phyloP scores from a whole-genome alignment of 2,329 filamentous ascomycete species.

The Trichoderma koningiopsis region DNA sequence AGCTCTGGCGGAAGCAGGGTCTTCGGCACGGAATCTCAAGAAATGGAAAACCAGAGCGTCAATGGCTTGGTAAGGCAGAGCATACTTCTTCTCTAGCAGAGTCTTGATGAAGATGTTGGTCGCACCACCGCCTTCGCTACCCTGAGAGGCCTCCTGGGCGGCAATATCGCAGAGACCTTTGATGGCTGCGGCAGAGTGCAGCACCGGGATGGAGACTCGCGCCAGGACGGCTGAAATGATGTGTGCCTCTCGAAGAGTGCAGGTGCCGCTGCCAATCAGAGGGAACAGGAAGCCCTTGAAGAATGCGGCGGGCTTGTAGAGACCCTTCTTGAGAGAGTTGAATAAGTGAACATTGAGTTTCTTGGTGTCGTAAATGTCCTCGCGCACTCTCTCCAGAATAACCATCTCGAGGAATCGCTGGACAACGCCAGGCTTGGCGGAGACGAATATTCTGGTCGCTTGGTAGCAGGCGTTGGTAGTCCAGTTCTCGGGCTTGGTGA shows the following conservation, averaged over 20 bases:
- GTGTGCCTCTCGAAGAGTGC: slow-evolving; percentile 86
- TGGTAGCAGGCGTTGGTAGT: slow-evolving; percentile 81
- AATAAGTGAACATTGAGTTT: slow-evolving; percentile 96
- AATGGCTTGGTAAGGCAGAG: slow-evolving; percentile 90
- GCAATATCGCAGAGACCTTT: slow-evolving; percentile 93
- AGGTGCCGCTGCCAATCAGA: slow-evolving; percentile 80
- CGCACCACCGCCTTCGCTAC: slow-evolving; percentile 84
- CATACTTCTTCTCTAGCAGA: slow-evolving; percentile 95
- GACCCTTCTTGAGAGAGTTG: slow-evolving; percentile 83
- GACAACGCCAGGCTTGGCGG: slow-evolving; percentile 75
- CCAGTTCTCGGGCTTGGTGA: slow-evolving; percentile 76
- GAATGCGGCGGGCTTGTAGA: slow-evolving; percentile 94
- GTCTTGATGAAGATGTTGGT: slow-evolving; percentile 95
- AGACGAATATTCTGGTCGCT: slow-evolving; percentile 90
- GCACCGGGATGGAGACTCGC: slow-evolving; percentile 81
- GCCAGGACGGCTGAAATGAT: slow-evolving; percentile 87
- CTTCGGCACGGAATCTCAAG: slow-evolving; percentile 76
- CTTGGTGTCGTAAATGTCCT: slow-evolving; percentile 91
- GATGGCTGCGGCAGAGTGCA: slow-evolving; percentile 89
- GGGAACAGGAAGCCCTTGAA: slow-evolving; percentile 97
- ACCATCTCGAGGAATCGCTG: slow-evolving; percentile 87
- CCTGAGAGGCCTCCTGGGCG: slow-evolving; percentile 80
- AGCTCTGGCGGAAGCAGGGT: slow-evolving; percentile 57
- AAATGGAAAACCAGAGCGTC: slow-evolving; percentile 97
- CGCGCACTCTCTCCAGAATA: slow-evolving; percentile 84